Base-by-base conservation (phyloP, 2,329 filamentous ascomycete genomes). In the Fusarium metavorans region DNA sequence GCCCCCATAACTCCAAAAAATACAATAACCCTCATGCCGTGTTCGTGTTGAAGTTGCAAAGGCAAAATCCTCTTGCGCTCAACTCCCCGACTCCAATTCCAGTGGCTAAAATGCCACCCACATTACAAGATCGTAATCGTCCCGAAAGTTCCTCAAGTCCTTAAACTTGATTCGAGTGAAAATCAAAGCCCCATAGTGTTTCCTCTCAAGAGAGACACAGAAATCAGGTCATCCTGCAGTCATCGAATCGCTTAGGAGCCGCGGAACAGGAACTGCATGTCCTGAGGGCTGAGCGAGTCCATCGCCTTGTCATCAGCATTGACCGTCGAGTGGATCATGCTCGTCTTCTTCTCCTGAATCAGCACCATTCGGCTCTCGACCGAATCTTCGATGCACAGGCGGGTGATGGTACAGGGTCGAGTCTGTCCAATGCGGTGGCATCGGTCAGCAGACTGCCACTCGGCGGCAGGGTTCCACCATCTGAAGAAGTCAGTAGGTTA, bases 391-490 rank as follows among this genome's bases (percentile, higher is more conserved):
- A 99, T 98, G 81, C 95, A 97, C 13, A 99, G 90, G 32, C 97
- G 92, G 1, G 95, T 98, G 78, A 99, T 97, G 39, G 94, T 94
- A 81, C 97, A 98, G 32, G 96, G 96, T 9, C 97, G 93, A 56
- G 92, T 94, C 85, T 99, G 97, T 35, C 97, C 97, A 77, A 98
- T 99, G 66, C 97, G 95, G 84, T 98, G 97, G 80, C 93, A 95
- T 74, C 94, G 90, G 82, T 99, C 97, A 4, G 97, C 97, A 71
- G 94, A 97, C 84, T 99, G 97, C 97, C 97, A 99, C 85, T 99
- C 97, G 0, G 96, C 96, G n/a, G 95, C 95, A n/a, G 97, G 97
- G 77, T 98, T 98, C 97, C 97, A 99, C 97, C 97, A 98, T 77
- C 93, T 95, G 76, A n/a, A 39, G 71, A 30, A 6, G 62, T 85